Evolutionary conservation across 768 basidiomycete genomes (phyloP), one percentile per base, ranked within the genome.

Genomic region (Chalciporus pseudorubinellus): DNA sequence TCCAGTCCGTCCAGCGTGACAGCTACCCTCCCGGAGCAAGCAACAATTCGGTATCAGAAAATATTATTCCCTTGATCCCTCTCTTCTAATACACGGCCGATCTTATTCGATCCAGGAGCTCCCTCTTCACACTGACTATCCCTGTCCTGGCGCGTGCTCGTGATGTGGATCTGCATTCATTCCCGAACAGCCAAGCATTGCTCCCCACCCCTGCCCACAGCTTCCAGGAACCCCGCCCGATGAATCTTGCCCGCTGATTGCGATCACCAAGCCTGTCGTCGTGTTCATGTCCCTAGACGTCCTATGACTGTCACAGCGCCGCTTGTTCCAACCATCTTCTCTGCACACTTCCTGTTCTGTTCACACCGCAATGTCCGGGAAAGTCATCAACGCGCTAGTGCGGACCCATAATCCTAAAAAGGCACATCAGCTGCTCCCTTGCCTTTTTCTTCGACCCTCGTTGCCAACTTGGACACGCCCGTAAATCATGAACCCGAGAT

Each of bases 331-430:
- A 31, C 21, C 39, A 36, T 46, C 34, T 44, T 36, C 44, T 44
- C 44, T 49, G 45, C 57, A 50, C 63, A 64, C 66, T 69, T 42
- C 62, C 68, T 66, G 53, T 62, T 63, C 60, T 60, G 60, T 73
- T 74, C 75, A 70, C 72, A 72, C 71, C 68, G 59, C 73, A 75
- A 73, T 72, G 63, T 70, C 75, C 74, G 71, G 62, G 61, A 48
- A 34, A 22, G n/a, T 40, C 20, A 64, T 68, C 68, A 60, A 46
- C 45, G 43, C 52, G 47, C 53, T 54, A 54, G 52, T 44, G 45
- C 70, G 62, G 60, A 72, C 73, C 68, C 72, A 72, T 71, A 69
- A 65, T 67, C 64, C 63, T 56, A 62, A 66, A 63, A 66, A 46
- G 67, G 69, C 55, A 62, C 62, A 55, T 60, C 72, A 66, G 60